Evolutionary conservation across 2,329 filamentous ascomycete genomes (phyloP).

Genomic region (Chaetomiaceae sp.): DNA sequence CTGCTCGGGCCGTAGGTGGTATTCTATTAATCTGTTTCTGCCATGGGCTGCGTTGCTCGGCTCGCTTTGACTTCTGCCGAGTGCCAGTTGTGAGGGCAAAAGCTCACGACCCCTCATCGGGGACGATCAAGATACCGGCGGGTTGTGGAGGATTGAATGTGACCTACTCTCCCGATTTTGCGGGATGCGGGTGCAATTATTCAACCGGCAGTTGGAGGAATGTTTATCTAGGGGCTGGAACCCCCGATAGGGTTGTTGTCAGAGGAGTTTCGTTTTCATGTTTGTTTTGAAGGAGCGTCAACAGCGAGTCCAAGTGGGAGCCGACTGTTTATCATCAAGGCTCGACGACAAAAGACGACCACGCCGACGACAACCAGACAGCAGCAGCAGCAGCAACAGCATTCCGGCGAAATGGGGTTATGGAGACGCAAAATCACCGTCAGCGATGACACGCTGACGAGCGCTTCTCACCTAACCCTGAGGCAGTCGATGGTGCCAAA

Average conservation of each 20-base stretch:
- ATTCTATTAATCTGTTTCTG: not conserved
- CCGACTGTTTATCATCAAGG: too few species aligned
- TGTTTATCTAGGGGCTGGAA: not conserved
- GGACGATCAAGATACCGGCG: not conserved
- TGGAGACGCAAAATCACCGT: slow-evolving; percentile 32
- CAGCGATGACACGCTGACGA: slow-evolving; percentile 32
- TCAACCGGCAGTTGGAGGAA: not conserved
- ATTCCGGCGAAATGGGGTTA: not conserved
- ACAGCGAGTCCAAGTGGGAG: too few species aligned
- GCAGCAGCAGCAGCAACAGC: not conserved
- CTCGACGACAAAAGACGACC: too few species aligned
- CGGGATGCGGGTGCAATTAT: not conserved
- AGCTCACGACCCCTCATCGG: not conserved
- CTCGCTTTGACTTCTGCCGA: not conserved
- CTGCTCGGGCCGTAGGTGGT: too few species aligned
- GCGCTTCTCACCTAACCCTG: slow-evolving; percentile 30
- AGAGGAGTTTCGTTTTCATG: not conserved
- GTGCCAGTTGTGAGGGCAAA: not conserved
- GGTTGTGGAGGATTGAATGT: too few species aligned
- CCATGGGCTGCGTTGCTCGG: not conserved
- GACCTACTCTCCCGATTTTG: not conserved
- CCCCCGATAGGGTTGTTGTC: not conserved
- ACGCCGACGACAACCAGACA: not conserved
- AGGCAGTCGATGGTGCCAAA: slow-evolving; percentile 34
- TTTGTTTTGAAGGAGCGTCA: too few species aligned